These are phyloP conservation scores for Daucus carota DNA, from an alignment of 129 eudicot genomes.

Conservation along the genomic window DNA sequence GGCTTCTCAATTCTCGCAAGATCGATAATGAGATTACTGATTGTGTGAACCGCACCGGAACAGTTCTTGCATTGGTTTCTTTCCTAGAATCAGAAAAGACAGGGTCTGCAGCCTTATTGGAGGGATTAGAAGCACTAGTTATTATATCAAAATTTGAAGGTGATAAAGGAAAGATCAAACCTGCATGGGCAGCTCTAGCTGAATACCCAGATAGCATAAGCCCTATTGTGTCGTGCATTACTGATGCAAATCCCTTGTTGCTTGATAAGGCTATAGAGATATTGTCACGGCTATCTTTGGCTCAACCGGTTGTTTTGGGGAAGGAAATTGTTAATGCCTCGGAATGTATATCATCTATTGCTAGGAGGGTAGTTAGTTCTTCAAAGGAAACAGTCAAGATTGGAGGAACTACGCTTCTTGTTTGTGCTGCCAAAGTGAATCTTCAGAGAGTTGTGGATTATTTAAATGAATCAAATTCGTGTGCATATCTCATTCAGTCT, in stretches of 20 bases:
- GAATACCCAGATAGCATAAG: constrained; percentile 71
- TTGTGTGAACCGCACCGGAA: constrained; percentile 66
- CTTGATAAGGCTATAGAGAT: constrained; percentile 89
- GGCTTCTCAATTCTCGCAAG: constrained; percentile 61
- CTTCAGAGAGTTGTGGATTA: constrained; percentile 71
- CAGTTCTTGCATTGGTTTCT: constrained; percentile 81
- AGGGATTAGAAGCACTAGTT: constrained; percentile 83
- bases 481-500: constrained; percentile 53
- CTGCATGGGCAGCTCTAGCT: constrained; percentile 86
- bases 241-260: constrained; percentile 52
- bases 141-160: constrained; percentile 63
- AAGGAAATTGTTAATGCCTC: constrained; percentile 48
- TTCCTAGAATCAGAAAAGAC: constrained; percentile 53
- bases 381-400: constrained; percentile 46
- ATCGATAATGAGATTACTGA: constrained; percentile 62
- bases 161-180: constrained; percentile 51
- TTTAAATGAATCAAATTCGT: constrained; percentile 45
- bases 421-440: constrained; percentile 79
- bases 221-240: constrained; percentile 75
- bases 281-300: constrained; percentile 63
- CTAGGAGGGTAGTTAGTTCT: constrained; percentile 66
- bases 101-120: constrained; percentile 63
- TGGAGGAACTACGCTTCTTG: constrained; percentile 93
- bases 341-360: constrained; percentile 70
- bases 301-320: constrained; percentile 68